Base-by-base conservation (phyloP, 2,329 filamentous ascomycete genomes). In the Fusarium sp. region DNA sequence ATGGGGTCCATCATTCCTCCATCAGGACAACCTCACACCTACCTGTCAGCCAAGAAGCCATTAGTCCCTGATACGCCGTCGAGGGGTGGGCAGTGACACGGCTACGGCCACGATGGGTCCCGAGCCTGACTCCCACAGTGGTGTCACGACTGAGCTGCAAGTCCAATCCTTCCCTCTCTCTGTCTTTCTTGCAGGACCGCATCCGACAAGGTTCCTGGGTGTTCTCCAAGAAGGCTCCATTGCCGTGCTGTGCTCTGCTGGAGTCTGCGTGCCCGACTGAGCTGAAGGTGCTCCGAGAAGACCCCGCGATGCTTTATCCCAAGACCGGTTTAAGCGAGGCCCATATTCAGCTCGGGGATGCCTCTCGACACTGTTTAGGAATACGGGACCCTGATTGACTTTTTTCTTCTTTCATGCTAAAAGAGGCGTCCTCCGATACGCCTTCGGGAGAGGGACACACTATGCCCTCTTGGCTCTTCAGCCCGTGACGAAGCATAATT, bases 211-310 rank as follows among this genome's bases (percentile, higher is more conserved):
- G 63, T 62, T 39, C 58, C 52, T 66, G 48, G 66, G 48, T 64
- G 30, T 11, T 59, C 63, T 34, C 45, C 5, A 11, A 11, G 9
- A 14, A 32, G 20, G 18, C 69, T 37, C 60, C 9, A 66, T 66
- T 66, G 72, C 35, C 56, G n/a, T 56, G 11, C 27, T 60, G n/a
- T 43, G 5, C 35, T 60, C 14, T 56, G 5, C 39, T 56, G 57
- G 25, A 70, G 68, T 70, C 69, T 67, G 62, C 45, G 34, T 75
- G 62, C 62, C 72, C 69, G 45, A 70, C 69, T 18, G 61, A 66
- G 74, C 48, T 58, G 45, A 64, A 56, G 30, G 11, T 23, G 43
- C 20, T 45, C 41, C 60, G 34, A 56, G 35, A 25, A 54, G 32
- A 50, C 43, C 18, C 32, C 72, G 48, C 39, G 39, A 65, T 61